phyloP scores from a whole-genome alignment of 2,329 filamentous ascomycete species.

The Neoascochyta sp. region DNA sequence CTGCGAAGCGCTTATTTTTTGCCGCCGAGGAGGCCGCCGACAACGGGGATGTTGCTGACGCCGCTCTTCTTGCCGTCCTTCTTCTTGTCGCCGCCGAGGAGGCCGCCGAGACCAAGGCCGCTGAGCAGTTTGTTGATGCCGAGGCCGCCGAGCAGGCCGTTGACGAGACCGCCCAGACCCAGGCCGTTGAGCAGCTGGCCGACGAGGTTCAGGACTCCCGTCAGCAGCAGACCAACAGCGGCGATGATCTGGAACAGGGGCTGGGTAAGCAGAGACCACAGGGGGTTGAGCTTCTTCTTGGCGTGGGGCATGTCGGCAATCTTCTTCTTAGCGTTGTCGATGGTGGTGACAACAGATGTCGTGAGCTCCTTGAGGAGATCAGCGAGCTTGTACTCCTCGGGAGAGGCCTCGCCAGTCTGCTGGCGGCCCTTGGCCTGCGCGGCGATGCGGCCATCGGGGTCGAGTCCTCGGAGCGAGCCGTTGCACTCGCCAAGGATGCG shows the following conservation, averaged over 20 bases:
- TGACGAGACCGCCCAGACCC: conserved; percentile 76
- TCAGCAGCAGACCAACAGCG: conserved; percentile 77
- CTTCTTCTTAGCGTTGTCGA: conserved; percentile 84
- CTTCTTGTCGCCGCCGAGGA: conserved; percentile 53
- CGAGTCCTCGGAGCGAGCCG: conserved; percentile 78
- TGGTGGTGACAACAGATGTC: conserved; percentile 72
- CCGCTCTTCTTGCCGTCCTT: conserved; percentile 50
- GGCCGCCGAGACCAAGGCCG: conserved; percentile 62
- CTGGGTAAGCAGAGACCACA: conserved; percentile 79
- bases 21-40: conserved; percentile 48
- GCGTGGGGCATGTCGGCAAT: conserved; percentile 89
- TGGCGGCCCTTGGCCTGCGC: conserved; percentile 80
- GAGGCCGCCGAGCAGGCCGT: conserved; percentile 71
- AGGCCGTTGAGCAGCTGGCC: conserved; percentile 76
- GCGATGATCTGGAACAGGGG: conserved; percentile 90
- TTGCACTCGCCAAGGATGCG: conserved; percentile 83
- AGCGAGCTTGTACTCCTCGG: conserved; percentile 80
- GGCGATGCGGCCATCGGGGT: conserved; percentile 82
- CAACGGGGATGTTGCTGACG: conserved; percentile 42
- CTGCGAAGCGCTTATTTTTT: conserved; percentile 25
- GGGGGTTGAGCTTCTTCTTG: conserved; percentile 89
- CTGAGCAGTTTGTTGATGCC: conserved; percentile 73
- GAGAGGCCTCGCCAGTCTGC: conserved; percentile 68
- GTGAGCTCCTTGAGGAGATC: conserved; percentile 84
- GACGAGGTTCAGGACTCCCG: conserved; percentile 79